Evolutionary conservation across 768 basidiomycete genomes (phyloP), one percentile per base, ranked within the genome.

Genomic region (Hygrophoropsis aurantiaca): DNA sequence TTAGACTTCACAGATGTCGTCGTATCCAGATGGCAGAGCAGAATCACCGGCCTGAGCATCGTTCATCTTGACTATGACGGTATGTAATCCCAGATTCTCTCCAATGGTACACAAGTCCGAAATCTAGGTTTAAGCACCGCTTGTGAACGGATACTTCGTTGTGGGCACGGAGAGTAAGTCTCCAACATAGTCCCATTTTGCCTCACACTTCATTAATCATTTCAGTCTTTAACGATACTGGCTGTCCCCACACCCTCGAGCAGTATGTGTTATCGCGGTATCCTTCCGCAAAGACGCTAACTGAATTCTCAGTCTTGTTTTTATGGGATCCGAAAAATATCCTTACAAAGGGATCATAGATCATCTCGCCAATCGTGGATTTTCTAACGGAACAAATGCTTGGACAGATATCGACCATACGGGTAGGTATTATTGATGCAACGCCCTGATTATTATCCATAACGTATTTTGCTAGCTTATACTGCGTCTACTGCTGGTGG

Each of bases 351-450:
- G 94, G 18, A 85, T 97, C 43, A 80, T 99, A 45, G 95, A 98
- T 69, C 84, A 90, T 47, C 76, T 99, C 18, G 97, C 97, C 3
- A 98, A 97, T 64, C 82, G 94, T 46, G 91, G 91, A 16, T 93
- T 94, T 62, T 88, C 91, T 6, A 82, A 89, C 51, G 91, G 90
- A 26, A 91, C 87, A 8, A 97, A 97, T 64, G 95, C 95, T 1
- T 99, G 95, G 97, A 98, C 97, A 3, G 95, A 90, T 60, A 94
- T 81, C 36, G 91, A 93, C 60, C 86, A 97, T 60, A 97, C 94
- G 38, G 65, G 65, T 35, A 38, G 39, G 53, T 46, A 16, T 47
- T 34, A 7, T 9, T 7, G 15, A 47, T 5, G 9, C 24, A 46
- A 40, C 25, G 21, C 4, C 40, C n/a, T n/a, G n/a, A 13, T 30